Conservation (phyloP, 2,329 filamentous ascomycete species). For the Aspergillus niger region DNA sequence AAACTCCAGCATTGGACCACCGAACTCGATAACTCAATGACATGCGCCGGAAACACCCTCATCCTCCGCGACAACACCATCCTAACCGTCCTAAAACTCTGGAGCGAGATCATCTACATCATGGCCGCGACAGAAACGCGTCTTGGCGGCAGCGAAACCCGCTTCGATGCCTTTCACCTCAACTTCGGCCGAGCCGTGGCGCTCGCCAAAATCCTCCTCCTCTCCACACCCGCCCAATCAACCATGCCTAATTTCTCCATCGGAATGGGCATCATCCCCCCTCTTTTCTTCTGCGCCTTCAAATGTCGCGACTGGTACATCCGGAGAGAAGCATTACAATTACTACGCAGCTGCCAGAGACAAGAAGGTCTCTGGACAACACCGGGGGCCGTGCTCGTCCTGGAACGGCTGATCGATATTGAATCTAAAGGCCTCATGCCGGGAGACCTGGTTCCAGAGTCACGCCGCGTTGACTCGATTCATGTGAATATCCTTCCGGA, state of each 20-base stretch:
- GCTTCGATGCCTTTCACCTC: background rate
- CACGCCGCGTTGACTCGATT: background rate
- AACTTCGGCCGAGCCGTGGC: background rate
- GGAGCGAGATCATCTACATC: constrained; percentile 1
- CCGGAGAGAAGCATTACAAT: background rate
- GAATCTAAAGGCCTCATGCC: background rate
- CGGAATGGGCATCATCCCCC: constrained; percentile 34
- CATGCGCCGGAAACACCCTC: background rate
- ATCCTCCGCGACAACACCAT: background rate
- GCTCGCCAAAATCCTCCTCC: background rate
- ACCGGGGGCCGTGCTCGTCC: background rate
- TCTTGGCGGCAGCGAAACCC: background rate
- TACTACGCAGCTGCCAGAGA: background rate
- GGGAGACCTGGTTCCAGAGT: background rate
- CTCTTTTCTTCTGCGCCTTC: constrained; percentile 35
- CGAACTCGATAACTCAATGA: background rate
- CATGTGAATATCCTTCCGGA: background rate
- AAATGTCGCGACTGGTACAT: constrained; percentile 35
- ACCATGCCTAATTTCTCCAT: constrained; percentile 21
- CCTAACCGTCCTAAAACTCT: background rate
- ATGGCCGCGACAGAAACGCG: background rate
- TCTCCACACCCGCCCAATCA: background rate
- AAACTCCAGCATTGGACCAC: background rate
- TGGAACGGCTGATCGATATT: background rate
- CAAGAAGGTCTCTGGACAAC: constrained; percentile 5